A percentile compares a stretch with the other conserved stretches of the same genome.
Evolutionary conservation across 164 flowering plant genomes (phyloP).

Genomic region (Tinospora cordifolia): DNA sequence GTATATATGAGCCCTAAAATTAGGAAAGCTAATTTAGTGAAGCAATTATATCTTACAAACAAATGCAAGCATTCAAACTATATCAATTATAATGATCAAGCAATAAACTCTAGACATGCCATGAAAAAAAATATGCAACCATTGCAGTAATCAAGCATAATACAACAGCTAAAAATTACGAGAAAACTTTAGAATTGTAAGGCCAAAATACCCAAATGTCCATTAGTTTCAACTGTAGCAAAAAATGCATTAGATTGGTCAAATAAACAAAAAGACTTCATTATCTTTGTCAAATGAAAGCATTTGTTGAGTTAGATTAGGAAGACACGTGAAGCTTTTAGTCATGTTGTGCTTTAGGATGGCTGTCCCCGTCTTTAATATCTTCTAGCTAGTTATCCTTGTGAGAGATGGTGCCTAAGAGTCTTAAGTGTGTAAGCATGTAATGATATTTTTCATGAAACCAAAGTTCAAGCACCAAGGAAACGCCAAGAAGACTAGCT

Average conservation of each 20-base stretch:
- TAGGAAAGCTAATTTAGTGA: background rate
- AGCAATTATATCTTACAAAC: background rate
- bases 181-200: background rate
- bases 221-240: background rate
- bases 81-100: background rate
- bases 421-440: too few species aligned
- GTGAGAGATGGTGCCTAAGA: too few species aligned
- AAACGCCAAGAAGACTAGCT: too few species aligned
- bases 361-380: too few species aligned
- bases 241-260: background rate
- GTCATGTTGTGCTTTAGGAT: too few species aligned
- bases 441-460: too few species aligned
- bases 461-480: too few species aligned
- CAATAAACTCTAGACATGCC: background rate
- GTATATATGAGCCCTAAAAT: constrained; percentile 60
- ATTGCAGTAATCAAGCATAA: background rate
- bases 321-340: background rate
- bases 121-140: background rate
- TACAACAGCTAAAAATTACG: background rate
- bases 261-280: background rate
- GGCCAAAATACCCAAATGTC: background rate
- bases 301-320: background rate
- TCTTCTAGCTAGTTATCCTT: too few species aligned
- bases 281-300: background rate
- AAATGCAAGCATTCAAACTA: constrained; percentile 1